Base-by-base conservation (phyloP, 495 filamentous ascomycete species). In the Daldinia loculata region DNA sequence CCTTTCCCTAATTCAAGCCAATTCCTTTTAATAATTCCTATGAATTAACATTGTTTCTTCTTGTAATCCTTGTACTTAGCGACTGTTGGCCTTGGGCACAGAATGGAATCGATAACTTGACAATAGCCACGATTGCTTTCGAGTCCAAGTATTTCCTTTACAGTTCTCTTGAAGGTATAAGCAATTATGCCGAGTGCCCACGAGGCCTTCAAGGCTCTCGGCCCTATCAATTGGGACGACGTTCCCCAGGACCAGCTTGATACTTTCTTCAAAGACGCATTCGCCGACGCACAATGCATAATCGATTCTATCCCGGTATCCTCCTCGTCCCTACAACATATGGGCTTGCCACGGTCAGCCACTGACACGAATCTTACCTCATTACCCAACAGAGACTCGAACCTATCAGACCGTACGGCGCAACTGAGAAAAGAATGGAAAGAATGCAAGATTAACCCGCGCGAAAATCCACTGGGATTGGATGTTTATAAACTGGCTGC, bases 381-480 rank as follows among this genome's bases (percentile, higher is more conserved):
- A 0, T 26, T 57, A 14, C 30, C 67, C 30, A 61, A 56, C 15
- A 63, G 53, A 66, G 29, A 71, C 2, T 59, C 65, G 1, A 53
- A 74, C 26, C 76, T 84, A 19, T 55, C 77, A 19, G 73, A 78
- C 3, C 56, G 50, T 3, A 63, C 75, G 8, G 45, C 52, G 7
- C 62, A 77, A n/a, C 76, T 97, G 8, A 90, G 89, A 56, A 90
- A 91, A 60, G 86, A 92, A 83, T 98, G 95, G 95, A 97, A 95
- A 72, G 91, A 92, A 9, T 79, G 93, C 69, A 96, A 93, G 77
- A 72, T 94, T 56, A 84, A 79, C 30, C 72, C 84, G 0, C 89
- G 85, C 67, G 90, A 95, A 6, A 97, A 95, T 71, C 93, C 92
- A 6, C 80, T 93, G 11, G 89, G 85, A 0, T 87, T 98, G 17